A percentile compares a stretch with the other conserved stretches of the same genome.
These are phyloP conservation scores for Saccharomyces mikatae DNA, from an alignment of 805 yeast genomes.

Conservation along the genomic window DNA sequence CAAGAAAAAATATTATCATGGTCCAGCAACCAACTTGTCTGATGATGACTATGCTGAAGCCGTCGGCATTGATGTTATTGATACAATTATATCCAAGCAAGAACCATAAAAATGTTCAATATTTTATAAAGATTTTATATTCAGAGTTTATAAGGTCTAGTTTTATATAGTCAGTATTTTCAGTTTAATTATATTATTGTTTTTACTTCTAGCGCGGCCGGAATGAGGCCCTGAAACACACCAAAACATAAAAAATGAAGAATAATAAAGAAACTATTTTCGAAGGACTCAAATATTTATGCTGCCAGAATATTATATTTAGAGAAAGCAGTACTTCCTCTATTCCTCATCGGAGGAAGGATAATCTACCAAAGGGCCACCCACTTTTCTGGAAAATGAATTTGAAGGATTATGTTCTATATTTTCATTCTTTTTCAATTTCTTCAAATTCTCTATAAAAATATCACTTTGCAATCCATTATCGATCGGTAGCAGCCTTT, in stretches of 20 bases:
- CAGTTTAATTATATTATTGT: neutral
- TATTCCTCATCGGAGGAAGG: conserved; percentile 6
- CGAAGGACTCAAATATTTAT: neutral
- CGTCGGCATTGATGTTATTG: conserved; percentile 21
- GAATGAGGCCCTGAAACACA: neutral
- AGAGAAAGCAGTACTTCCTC: neutral
- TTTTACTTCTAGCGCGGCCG: neutral
- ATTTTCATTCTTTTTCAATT: conserved; percentile 5
- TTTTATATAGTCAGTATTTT: neutral
- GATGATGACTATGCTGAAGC: conserved; percentile 25
- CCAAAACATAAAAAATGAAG: neutral
- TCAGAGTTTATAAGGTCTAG: neutral
- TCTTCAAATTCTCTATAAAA: conserved; percentile 3
- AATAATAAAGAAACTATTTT: neutral
- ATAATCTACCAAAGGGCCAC: conserved; percentile 5
- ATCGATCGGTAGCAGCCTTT: neutral
- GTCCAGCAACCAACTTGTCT: conserved; percentile 40
- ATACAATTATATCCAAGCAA: conserved; percentile 15
- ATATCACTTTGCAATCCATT: conserved; percentile 1
- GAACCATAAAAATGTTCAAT: neutral
- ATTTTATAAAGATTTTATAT: neutral
- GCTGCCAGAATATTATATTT: neutral
- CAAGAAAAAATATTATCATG: conserved; percentile 48
- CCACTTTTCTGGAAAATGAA: neutral
- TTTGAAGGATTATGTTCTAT: neutral